A percentile compares a stretch with the other conserved stretches of the same genome.
Evolutionary conservation across 495 filamentous ascomycete genomes (phyloP).

Genomic region (Parachaetomium inaequale): DNA sequence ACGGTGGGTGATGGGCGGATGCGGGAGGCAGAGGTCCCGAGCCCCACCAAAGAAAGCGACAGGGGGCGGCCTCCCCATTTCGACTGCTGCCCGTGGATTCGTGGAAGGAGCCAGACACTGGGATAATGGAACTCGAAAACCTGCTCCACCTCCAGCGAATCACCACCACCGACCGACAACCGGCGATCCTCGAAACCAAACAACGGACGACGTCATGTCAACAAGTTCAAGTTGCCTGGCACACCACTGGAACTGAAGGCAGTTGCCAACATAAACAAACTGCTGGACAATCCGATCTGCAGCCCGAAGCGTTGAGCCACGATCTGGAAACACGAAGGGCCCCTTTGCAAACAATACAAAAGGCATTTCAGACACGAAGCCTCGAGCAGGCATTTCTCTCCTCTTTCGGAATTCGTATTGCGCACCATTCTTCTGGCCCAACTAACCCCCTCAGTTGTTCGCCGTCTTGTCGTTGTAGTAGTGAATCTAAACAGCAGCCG

Average conservation of each 20-base stretch:
- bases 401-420: not conserved
- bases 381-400: not conserved
- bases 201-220: not conserved
- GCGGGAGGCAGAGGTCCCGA: not conserved
- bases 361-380: not conserved
- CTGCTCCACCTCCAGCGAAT: too few species aligned
- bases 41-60: not conserved
- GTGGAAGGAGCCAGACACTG: too few species aligned
- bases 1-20: not conserved
- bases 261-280: not conserved
- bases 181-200: not conserved
- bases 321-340: too few species aligned
- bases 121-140: too few species aligned
- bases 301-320: not conserved
- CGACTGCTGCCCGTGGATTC: too few species aligned
- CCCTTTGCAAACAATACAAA: too few species aligned
- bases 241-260: too few species aligned
- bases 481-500: conserved; percentile 26
- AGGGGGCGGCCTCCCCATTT: not conserved
- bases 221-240: not conserved
- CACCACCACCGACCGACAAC: too few species aligned
- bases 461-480: conserved; percentile 39
- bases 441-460: conserved; percentile 26
- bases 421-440: too few species aligned
- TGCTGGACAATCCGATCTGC: not conserved